These are phyloP conservation scores for Didymella sp. DNA, from an alignment of 2,329 filamentous ascomycete genomes.

Conservation along the genomic window DNA sequence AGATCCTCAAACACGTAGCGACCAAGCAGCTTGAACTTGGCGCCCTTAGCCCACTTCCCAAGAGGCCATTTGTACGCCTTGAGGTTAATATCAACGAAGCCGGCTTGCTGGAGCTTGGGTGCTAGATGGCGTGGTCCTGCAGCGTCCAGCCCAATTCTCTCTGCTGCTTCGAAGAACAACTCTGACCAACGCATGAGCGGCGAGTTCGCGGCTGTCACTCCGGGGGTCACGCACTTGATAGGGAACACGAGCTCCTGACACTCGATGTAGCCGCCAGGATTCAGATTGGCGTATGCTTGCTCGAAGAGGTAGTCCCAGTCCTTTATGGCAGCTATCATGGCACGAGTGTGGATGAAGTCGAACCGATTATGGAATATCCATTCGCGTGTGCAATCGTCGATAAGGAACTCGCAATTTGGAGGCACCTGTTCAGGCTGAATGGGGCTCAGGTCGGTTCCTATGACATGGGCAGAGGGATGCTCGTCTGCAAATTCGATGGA, in stretches of 20 bases:
- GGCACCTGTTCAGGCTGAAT: slow-evolving; percentile 43
- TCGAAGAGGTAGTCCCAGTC: slow-evolving; percentile 61
- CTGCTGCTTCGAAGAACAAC: slow-evolving; percentile 35
- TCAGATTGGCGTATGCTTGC: slow-evolving; percentile 50
- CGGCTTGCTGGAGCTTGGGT: slow-evolving; percentile 29
- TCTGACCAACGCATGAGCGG: slow-evolving; percentile 38
- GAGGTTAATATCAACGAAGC: slow-evolving; percentile 39
- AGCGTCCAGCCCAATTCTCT: slow-evolving; percentile 48
- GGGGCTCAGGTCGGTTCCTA: slow-evolving; percentile 46
- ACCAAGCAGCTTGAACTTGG: slow-evolving; percentile 38
- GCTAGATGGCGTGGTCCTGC: slow-evolving; percentile 51
- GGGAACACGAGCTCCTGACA: slow-evolving; percentile 53
- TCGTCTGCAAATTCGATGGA: slow-evolving; percentile 42
- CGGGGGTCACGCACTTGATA: slow-evolving; percentile 31
- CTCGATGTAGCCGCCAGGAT: slow-evolving; percentile 61
- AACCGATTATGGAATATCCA: slow-evolving; percentile 64
- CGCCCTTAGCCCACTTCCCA: slow-evolving; percentile 43
- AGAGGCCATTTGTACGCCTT: slow-evolving; percentile 44
- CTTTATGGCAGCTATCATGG: slow-evolving; percentile 61
- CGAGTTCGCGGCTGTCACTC: slow-evolving; percentile 31
- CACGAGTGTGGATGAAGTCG: slow-evolving; percentile 64
- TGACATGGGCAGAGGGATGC: slow-evolving; percentile 42
- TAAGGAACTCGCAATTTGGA: slow-evolving; percentile 45
- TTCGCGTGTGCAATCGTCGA: slow-evolving; percentile 53
- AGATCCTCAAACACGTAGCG: slow-evolving; percentile 38